Base-by-base conservation (phyloP, 2,329 filamentous ascomycete genomes). In the Ophiostoma perfectum region DNA sequence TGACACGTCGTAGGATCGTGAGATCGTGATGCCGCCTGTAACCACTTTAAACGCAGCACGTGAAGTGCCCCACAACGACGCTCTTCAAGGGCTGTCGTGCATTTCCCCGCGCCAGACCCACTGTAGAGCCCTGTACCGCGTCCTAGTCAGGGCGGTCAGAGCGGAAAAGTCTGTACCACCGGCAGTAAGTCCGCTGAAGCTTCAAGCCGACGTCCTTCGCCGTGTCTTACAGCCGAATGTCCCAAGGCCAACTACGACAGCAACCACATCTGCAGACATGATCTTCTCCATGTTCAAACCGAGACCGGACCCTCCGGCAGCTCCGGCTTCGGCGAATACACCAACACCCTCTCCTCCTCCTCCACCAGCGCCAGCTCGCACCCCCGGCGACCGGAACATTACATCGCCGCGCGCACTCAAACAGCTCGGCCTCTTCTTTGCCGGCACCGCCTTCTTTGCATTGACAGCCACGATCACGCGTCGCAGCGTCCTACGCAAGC, bases 371-470 rank as follows among this genome's bases (percentile, higher is more conserved):
- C 9, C 47, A 2, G n/a, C 27, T 5, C 27, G 36, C 5, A 60
- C 52, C 1, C 70, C 66, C 1, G 39, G 41, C 66, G 64, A 69
- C 64, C 58, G 63, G 36, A 66, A 58, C 16, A 11, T 71, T 42
- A n/a, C 79, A 66, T 73, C 81, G 66, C 81, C 81, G 16, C 84
- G 86, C 74, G 84, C 82, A 55, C 76, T 84, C 65, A 83, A 83
- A 67, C 89, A 93, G 77, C 78, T 92, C 14, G 83, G 87, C 38
- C 78, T 97, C 70, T 89, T 95, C 78, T 81, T 89, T 73, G 87
- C 88, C 70, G 94, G 94, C 58, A 84, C 90, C 11, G 82, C 86
- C 68, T 96, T 96, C 79, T 85, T 96, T 72, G 80, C 86, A 36
- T 82, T 93, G 71, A 91, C 92, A 0, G 81, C 90, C 1, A 76